These are phyloP conservation scores for Diversispora epigaea DNA, from an alignment of 192 early-diverging fungal genomes.

Conservation along the genomic window DNA sequence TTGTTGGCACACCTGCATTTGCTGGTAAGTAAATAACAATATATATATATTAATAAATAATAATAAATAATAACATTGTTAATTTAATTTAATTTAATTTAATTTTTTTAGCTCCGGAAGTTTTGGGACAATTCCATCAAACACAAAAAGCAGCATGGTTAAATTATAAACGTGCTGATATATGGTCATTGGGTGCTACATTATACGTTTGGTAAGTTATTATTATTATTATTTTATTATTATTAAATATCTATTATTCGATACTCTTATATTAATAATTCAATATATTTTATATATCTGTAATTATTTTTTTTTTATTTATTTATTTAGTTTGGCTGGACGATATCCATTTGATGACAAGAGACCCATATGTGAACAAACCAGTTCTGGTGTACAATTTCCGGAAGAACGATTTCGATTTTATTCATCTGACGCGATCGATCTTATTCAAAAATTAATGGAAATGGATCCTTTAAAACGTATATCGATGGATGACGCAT, in stretches of 20 bases:
- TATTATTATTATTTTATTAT: neutral
- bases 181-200: slow-evolving; percentile 25
- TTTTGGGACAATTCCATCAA: slow-evolving; percentile 24
- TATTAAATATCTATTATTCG: neutral
- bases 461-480: slow-evolving; percentile 2
- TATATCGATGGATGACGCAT: slow-evolving; percentile 21
- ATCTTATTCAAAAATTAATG: slow-evolving; percentile 25
- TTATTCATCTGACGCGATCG: slow-evolving; percentile 7
- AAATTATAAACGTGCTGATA: slow-evolving; percentile 31
- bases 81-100: neutral
- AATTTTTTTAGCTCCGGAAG: slow-evolving; percentile 13
- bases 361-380: neutral
- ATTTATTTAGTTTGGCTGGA: slow-evolving; percentile 9
- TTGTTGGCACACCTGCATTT: slow-evolving; percentile 29
- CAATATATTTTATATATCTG: neutral
- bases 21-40: neutral
- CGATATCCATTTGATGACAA: slow-evolving; percentile 27
- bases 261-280: neutral
- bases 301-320: neutral
- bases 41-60: neutral
- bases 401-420: slow-evolving; percentile 8
- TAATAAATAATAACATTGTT: neutral
- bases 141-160: slow-evolving; percentile 20
- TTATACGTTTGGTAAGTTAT: slow-evolving; percentile 17
- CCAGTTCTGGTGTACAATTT: neutral